Evolutionary conservation across 768 basidiomycete genomes (phyloP), one percentile per base, ranked within the genome.

Genomic region (Rhodotorula toruloides): DNA sequence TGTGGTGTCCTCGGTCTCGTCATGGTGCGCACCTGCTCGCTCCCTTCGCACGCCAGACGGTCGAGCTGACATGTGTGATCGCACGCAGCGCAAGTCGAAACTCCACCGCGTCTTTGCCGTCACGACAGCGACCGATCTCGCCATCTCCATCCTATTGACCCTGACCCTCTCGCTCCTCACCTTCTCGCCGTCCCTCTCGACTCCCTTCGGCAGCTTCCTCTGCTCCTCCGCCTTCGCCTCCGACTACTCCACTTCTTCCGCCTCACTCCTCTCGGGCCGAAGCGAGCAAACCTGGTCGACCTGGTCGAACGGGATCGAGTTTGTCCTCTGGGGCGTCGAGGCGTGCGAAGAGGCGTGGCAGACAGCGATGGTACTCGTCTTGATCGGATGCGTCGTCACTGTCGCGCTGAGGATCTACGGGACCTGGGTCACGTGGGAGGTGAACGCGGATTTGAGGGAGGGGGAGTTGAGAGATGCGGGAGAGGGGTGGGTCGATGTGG

Each of bases 281-380:
- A 52, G 22, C 44, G 54, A 27, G 56, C 40, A n/a, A 14, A 39
- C 25, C 13, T 25, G 21, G 25, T n/a, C 36, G 34, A 6, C 53
- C 10, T 46, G 52, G 34, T 13, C 43, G 14, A 46, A 39, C 29
- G 62, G 59, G n/a, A 43, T 60, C 58, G 60, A 57, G 14, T 17
- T 69, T 13, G 4, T 61, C 36, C 32, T 48, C 13, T 70, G 63
- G 68, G 64, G 63, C 4, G 48, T 70, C 65, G 69, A 70, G 34
- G 48, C 61, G 43, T 70, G 69, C 63, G 69, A 70, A 12, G 69
- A 70, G 17, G n/a, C 16, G 22, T 70, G 64, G 64, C 47, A 44
- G 11, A 8, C 17, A 25, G 61, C 58, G 8, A 47, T 66, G 47
- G 2, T 59, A 29, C 21, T 54, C 58, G 61, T 63, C 42, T 22